phyloP scores from a whole-genome alignment of 192 early-diverging fungal species.

The Geranomyces michiganensis region DNA sequence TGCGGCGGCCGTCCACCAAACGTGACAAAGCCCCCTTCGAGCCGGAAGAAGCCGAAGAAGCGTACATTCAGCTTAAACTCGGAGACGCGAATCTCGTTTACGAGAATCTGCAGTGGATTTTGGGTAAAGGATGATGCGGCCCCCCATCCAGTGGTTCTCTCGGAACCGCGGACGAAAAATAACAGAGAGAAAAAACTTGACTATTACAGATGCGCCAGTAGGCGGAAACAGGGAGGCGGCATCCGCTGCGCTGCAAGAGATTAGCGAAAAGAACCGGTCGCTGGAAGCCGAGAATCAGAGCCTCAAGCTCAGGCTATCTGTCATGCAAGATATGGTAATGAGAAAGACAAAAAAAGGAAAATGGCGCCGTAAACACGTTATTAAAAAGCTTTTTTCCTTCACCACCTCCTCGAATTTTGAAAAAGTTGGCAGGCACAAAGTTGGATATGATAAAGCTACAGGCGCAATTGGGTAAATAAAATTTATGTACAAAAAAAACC shows the following conservation, averaged over 20 bases:
- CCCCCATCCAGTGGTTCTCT: too few species aligned
- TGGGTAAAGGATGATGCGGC: constrained; percentile 14
- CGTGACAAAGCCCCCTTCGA: not conserved
- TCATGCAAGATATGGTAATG: constrained; percentile 42
- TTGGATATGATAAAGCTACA: constrained; percentile 30
- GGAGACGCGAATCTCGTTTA: constrained; percentile 19
- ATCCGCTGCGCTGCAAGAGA: constrained; percentile 14
- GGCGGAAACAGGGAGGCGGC: not conserved
- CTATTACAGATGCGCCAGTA: constrained; percentile 10
- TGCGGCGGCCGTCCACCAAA: not conserved
- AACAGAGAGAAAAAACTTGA: too few species aligned
- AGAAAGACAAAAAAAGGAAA: not conserved
- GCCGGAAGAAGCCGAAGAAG: constrained; percentile 2
- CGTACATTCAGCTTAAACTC: constrained; percentile 5
- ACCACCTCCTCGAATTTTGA: too few species aligned
- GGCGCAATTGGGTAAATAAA: not conserved
- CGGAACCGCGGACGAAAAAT: not conserved
- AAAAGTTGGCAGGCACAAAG: constrained; percentile 29
- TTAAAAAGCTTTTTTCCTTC: not conserved
- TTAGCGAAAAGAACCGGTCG: constrained; percentile 37
- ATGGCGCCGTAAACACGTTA: not conserved
- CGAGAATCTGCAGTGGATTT: constrained; percentile 20
- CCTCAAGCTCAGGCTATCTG: constrained; percentile 38
- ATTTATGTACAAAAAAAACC: too few species aligned
- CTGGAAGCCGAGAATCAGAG: constrained; percentile 48